Evolutionary conservation across 1,284 basidiomycete genomes (phyloP), one percentile per base, ranked within the genome.

Genomic region (Wolfiporia cocos): DNA sequence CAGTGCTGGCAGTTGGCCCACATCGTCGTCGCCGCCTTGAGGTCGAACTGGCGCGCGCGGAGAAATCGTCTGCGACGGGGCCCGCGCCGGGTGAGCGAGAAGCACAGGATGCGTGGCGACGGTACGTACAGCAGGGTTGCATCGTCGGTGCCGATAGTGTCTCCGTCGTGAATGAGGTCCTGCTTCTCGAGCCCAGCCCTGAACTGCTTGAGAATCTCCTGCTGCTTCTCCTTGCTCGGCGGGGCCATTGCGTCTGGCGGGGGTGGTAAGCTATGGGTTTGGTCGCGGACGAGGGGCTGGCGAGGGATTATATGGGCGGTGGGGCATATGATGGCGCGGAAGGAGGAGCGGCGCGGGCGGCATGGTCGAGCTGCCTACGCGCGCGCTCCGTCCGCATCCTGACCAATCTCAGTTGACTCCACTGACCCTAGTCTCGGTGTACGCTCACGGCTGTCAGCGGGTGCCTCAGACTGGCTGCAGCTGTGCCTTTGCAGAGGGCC

Each of bases 111-210:
- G 21, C 6, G 12, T 33, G n/a, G n/a, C n/a, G n/a, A n/a, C 6
- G 17, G 18, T 15, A 47, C 47, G 23, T 47, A 60, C 82, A 78
- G 56, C 10, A 85, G 57, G 5, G 79, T 82, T 41, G 68, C 63
- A 49, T 85, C 78, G 52, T 83, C 78, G 2, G 78, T 77, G 5
- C 79, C 80, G 31, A 85, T 71, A n/a, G 70, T 70, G 52, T 83
- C 78, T 0, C 73, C 78, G 17, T 79, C 73, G 37, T 70, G 68
- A 24, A 84, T 46, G 37, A 79, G 68, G 22, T 62, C 73, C 42
- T 81, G 76, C 2, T 64, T 55, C 24, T 69, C 68, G 9, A 81
- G 51, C 37, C 74, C 62, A 46, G 69, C 54, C 18, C 77, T 70
- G 51, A 83, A 80, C 22, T 61, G 53, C 9, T 50, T 28, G 41